A percentile compares a stretch with the other conserved stretches of the same genome.
Conservation (phyloP, 106 monocot species). For the Cymbidium sinense region DNA sequence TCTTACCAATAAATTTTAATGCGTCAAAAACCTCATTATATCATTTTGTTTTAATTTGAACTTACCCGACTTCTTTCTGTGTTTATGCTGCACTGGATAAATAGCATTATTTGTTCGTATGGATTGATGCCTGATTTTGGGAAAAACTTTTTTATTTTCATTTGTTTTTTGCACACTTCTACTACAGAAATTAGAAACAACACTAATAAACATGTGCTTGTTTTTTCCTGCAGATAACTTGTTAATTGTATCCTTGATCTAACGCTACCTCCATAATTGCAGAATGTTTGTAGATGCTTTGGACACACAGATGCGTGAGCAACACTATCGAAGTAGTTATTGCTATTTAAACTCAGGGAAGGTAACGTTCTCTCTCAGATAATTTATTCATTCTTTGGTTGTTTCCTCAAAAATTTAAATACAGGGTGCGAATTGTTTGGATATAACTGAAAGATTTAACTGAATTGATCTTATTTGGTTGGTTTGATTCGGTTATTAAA, state of each 20-base stretch:
- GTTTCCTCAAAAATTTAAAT: neutral
- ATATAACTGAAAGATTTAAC: neutral
- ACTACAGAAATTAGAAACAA: neutral
- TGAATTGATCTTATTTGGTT: too few species aligned
- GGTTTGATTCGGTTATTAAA: too few species aligned
- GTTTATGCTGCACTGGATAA: neutral
- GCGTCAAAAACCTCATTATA: neutral
- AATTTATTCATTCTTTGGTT: constrained; percentile 1
- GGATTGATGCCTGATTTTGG: neutral
- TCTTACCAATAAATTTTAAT: neutral
- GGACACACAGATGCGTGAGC: constrained; percentile 76
- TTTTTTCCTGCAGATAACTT: neutral
- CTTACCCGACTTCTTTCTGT: neutral
- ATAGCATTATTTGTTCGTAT: neutral
- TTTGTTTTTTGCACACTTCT: neutral
- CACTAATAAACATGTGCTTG: neutral
- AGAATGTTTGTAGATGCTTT: constrained; percentile 97
- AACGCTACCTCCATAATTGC: constrained; percentile 14
- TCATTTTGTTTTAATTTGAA: neutral
- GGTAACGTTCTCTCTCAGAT: constrained; percentile 28
- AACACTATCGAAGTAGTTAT: constrained; percentile 62
- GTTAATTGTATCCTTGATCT: neutral
- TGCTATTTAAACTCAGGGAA: constrained; percentile 73
- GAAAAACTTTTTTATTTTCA: neutral
- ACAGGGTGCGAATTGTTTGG: neutral